Evolutionary conservation across 345 rosid species (phyloP), one percentile per base, ranked within the genome.

Genomic region (Gossypium anomalum): DNA sequence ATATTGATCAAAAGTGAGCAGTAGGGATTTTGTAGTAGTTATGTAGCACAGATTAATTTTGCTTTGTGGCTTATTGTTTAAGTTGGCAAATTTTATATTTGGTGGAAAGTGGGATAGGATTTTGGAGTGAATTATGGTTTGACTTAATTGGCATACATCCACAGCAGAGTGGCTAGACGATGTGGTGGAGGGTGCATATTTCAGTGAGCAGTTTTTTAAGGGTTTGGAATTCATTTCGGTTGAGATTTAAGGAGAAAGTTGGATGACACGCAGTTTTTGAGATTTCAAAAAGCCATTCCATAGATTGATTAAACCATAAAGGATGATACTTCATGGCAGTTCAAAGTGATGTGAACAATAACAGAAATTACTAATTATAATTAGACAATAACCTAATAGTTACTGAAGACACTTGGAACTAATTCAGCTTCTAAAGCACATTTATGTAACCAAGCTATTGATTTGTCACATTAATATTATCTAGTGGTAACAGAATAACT

Each of bases 371-470:
- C 71, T 7, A 48, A 23, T 48, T 13, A 22, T 66, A 22, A 23
- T 67, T n/a, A 22, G 48, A n/a, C 68, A 3, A 64, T 64, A 41
- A 7, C 44, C 66, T 61, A 38, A 41, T 64, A 43, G 69, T 43
- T 41, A 4, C 49, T 4, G 23, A n/a, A 43, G 23, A 41, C 23
- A 65, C 16, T 65, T 9, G 44, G 22, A 17, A 38, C 51, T 43
- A 64, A 65, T 65, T 43, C 49, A 65, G 51, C 70, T 48, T 67
- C 34, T 66, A 45, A 65, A 66, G 17, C 16, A 65, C 25, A 41
- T 41, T 41, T 65, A 65, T 43, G 25, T 19, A 65, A n/a, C 69
- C 48, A 10, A 43, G 23, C 51, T 41, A 10, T 11, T 19, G 14
- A 65, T 11, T 27, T 43, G 51, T 25, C 68, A 3, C 68, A 41